These are phyloP conservation scores for Candida chilensis DNA, from an alignment of 805 yeast genomes.

Conservation along the genomic window DNA sequence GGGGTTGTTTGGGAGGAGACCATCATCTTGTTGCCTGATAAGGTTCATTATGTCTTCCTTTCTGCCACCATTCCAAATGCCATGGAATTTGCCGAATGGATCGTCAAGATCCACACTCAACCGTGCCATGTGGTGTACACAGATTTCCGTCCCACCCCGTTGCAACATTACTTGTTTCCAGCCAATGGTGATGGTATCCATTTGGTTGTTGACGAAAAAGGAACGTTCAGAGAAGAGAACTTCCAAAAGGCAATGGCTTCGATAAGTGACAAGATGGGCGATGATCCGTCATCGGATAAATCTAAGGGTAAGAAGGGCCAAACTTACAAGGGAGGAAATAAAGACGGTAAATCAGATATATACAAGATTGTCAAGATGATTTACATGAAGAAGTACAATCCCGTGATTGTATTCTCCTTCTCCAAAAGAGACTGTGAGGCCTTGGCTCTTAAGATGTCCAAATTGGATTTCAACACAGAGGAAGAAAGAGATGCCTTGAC, in stretches of 20 bases:
- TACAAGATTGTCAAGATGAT: constrained; percentile 97
- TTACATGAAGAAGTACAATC: constrained; percentile 92
- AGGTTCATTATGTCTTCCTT: constrained; percentile 86
- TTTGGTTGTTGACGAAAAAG: constrained; percentile 94
- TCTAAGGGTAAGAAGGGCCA: constrained; percentile 70
- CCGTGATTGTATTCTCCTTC: constrained; percentile 97
- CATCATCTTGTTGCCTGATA: constrained; percentile 89
- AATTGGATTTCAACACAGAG: constrained; percentile 86
- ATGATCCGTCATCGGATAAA: constrained; percentile 60
- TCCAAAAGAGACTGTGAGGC: constrained; percentile 95
- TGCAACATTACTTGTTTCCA: constrained; percentile 95
- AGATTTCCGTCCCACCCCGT: constrained; percentile 97
- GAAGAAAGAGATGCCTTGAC: constrained; percentile 90
- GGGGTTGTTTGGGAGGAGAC: constrained; percentile 99
- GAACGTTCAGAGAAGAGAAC: constrained; percentile 92
- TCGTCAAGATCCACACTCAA: constrained; percentile 86
- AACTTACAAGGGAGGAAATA: constrained; percentile 79
- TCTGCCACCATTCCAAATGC: constrained; percentile 98
- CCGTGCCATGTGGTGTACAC: constrained; percentile 99
- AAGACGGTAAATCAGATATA: constrained; percentile 74
- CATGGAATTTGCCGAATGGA: constrained; percentile 98
- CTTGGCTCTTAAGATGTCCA: constrained; percentile 90
- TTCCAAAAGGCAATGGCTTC: constrained; percentile 98
- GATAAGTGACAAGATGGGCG: constrained; percentile 74
- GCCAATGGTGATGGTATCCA: constrained; percentile 99